A percentile compares a stretch with the other conserved stretches of the same genome.
These are phyloP conservation scores for Salvia hispanica DNA, from an alignment of 257 asterid species.

Conservation along the genomic window DNA sequence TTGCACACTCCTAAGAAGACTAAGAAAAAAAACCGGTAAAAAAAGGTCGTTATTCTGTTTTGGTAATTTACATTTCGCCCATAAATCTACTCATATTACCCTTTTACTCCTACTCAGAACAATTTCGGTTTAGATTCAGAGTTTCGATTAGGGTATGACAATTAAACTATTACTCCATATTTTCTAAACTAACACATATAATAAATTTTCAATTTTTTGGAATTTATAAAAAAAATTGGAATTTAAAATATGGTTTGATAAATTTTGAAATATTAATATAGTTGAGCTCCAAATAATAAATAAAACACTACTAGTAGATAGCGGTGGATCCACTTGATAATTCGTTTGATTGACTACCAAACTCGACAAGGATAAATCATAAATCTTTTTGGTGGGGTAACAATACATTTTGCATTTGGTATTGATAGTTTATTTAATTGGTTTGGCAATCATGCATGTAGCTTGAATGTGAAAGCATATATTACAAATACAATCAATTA, in stretches of 20 bases:
- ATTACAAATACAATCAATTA: not conserved
- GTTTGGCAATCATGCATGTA: conserved; percentile 18
- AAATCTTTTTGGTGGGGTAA: conserved; percentile 29
- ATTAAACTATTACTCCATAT: too few relatives aligned
- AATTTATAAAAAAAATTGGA: too few relatives aligned
- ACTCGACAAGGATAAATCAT: conserved; percentile 33
- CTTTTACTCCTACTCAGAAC: conserved; percentile 21
- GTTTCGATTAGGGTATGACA: too few relatives aligned
- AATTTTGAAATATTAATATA: not conserved
- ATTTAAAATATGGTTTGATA: too few relatives aligned
- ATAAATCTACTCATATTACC: conserved; percentile 23
- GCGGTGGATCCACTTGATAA: conserved; percentile 34
- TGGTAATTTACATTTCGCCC: conserved; percentile 45
- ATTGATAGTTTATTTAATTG: conserved; percentile 28
- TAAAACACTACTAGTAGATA: not conserved
- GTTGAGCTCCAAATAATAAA: not conserved
- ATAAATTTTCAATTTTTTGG: too few relatives aligned
- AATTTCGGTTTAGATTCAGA: too few relatives aligned
- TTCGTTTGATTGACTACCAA: conserved; percentile 30
- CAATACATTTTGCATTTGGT: conserved; percentile 12
- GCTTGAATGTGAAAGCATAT: not conserved
- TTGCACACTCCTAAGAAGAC: conserved; percentile 20
- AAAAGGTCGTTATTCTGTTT: conserved; percentile 46
- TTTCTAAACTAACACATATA: too few relatives aligned
- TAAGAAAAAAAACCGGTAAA: conserved; percentile 48